phyloP scores from a whole-genome alignment of 768 basidiomycete genomes.

The Leucosporidium yakuticum region DNA sequence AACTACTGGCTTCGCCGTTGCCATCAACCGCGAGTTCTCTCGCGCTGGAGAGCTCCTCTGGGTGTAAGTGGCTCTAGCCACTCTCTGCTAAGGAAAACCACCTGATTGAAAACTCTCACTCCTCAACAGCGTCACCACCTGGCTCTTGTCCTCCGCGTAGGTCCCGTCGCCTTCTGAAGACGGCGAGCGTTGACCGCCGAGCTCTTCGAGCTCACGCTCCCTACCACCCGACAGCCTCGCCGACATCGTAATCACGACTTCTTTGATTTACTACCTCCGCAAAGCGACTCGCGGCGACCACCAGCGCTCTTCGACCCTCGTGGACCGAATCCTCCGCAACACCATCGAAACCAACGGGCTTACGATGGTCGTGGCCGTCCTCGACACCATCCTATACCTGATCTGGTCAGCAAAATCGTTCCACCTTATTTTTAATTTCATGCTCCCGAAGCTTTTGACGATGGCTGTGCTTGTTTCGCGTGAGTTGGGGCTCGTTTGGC shows the following conservation, averaged over 20 bases:
- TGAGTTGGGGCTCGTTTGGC: too few species aligned
- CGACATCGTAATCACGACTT: conserved; percentile 1
- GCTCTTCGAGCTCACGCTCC: background rate
- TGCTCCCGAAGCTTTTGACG: background rate
- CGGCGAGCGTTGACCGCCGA: background rate
- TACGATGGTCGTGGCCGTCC: background rate
- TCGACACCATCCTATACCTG: background rate
- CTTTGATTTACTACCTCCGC: background rate
- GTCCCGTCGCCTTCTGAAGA: background rate
- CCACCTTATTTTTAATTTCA: background rate
- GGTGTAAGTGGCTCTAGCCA: background rate
- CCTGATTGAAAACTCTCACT: too few species aligned
- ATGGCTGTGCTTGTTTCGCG: too few species aligned
- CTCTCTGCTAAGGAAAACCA: too few species aligned
- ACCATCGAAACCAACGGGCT: conserved; percentile 4
- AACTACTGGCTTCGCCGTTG: too few species aligned
- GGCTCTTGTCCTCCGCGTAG: background rate
- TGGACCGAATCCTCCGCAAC: background rate
- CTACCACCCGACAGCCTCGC: background rate
- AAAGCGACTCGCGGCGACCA: background rate
- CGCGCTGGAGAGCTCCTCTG: too few species aligned
- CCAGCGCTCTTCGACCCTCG: background rate
- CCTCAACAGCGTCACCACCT: background rate
- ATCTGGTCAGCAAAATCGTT: background rate
- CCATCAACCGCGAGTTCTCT: too few species aligned